Base-by-base conservation (phyloP, 306 rosid genomes). In the Begonia masoniana region DNA sequence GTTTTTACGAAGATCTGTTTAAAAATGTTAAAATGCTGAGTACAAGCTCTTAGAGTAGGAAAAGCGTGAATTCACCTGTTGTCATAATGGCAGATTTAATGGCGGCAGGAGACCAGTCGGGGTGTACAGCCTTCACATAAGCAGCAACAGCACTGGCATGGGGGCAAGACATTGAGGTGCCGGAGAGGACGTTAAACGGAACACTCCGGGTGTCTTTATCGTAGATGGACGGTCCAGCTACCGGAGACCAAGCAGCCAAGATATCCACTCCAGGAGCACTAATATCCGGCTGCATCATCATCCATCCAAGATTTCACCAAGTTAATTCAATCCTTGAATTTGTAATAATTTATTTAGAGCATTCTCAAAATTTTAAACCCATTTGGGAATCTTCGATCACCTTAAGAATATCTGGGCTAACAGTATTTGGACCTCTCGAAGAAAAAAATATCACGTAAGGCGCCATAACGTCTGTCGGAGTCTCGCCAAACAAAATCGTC, bases 121-220 rank as follows among this genome's bases (percentile, higher is more conserved):
- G 73, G 43, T 62, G 66, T 24, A 58, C 57, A 12, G 70, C 65
- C 66, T 72, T 72, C 14, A 72, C 60, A 67, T 58, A 55, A 9
- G 78, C 73, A 10, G 73, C 78, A 43, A 61, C 58, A 13, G 60
- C 63, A 26, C 63, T 62, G 7, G 47, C 62, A 46, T 63, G 70
- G 21, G 70, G 73, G 63, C 73, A 62, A 16, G 78, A 54, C 73
- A 67, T 72, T 9, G 73, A 63, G 1, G 70, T 67, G n/a, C 70
- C 67, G 1, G 67, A 67, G 16, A 59, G 60, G 10, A 72, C 47
- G 39, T 67, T 67, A 48, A 15, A 67, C 5, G 43, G 39, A 13
- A 62, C 65, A 7, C 59, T 15, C 55, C 63, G 62, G 41, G 61
- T 54, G 50, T 72, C 69, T 0, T 19, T 39, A 0, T 1, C 1